Base-by-base conservation (phyloP, 371 early-diverging fungal genomes). In the Mucor sp. region DNA sequence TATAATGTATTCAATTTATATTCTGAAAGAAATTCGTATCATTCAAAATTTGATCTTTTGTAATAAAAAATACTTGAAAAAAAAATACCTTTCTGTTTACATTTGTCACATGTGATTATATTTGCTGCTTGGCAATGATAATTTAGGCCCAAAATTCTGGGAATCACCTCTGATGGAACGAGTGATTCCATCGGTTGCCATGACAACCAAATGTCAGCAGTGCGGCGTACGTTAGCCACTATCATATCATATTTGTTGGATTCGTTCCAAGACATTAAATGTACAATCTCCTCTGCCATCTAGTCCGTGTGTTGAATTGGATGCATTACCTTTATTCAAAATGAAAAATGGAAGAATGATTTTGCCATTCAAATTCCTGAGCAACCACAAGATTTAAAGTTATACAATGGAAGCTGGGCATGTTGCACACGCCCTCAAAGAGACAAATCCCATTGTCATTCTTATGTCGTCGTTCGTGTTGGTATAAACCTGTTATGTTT, bases 1-100 rank as follows among this genome's bases (percentile, higher is more conserved):
- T 64, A 74, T 70, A 74, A 74, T 74, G 74, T 74, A 74, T 70
- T 69, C 66, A 74, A 69, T 53, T 64, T 69, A 21, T 63, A 66
- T 74, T 69, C 74, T 74, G 74, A 74, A 44, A 55, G 23, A 50
- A 65, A 62, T 53, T 61, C 61, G 61, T 61, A 32, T 61, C 47
- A 50, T 35, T 32, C 62, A 50, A 35, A 43, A 32, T 4, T 48
- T 62, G 12, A 21, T 35, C 35, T 11, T 11, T 44, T 47, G 60
- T 41, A n/a, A 63, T 33, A n/a, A 47, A 62, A 17, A 23, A 37
- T 35, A 35, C 8, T 35, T 32, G 7, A 32, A 32, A 32, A 35
- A 35, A 30, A 30, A 30, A 30, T 6, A 30, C 30, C 8, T 35
- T 35, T 9, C 35, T 11, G n/a, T 32, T 37, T 37, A 14, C 12